Percentiles rank a stretch among this genome's conserved stretches.
Conservation (phyloP, 129 eudicot genomes). For the Smallanthus sonchifolius region DNA sequence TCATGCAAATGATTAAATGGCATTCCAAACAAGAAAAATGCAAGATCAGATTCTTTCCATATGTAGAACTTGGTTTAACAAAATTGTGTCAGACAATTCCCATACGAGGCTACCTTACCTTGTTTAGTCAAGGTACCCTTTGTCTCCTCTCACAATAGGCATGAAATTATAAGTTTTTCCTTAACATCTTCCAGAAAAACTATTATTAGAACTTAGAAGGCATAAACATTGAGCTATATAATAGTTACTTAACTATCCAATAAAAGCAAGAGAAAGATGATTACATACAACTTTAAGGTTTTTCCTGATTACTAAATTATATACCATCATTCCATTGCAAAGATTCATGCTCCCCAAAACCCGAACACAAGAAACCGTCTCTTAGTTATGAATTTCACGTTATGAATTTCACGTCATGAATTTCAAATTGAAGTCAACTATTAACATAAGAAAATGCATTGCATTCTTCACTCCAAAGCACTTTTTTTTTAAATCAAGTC, state of each 20-base stretch:
- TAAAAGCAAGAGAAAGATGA: background rate
- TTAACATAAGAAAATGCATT: background rate
- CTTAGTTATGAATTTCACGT: background rate
- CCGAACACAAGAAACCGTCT: background rate
- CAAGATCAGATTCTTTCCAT: background rate
- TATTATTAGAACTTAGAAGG: background rate
- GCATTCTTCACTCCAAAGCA: background rate
- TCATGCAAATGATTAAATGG: background rate
- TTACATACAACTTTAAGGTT: conserved; percentile 9
- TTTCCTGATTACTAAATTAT: background rate
- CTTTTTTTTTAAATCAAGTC: background rate
- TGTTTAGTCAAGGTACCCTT: background rate
- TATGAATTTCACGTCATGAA: background rate
- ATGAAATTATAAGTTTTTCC: background rate
- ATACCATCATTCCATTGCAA: background rate
- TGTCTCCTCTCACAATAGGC: background rate
- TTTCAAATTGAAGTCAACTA: background rate
- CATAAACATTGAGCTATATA: background rate
- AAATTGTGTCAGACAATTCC: background rate
- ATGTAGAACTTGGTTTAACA: background rate
- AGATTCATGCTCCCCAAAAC: conserved; percentile 4
- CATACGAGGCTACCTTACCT: background rate
- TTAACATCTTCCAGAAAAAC: background rate
- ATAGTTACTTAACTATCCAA: too few species aligned
- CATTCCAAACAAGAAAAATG: background rate